Conservation (phyloP, 1,284 basidiomycete species). For the Ceratobasidium sp. region DNA sequence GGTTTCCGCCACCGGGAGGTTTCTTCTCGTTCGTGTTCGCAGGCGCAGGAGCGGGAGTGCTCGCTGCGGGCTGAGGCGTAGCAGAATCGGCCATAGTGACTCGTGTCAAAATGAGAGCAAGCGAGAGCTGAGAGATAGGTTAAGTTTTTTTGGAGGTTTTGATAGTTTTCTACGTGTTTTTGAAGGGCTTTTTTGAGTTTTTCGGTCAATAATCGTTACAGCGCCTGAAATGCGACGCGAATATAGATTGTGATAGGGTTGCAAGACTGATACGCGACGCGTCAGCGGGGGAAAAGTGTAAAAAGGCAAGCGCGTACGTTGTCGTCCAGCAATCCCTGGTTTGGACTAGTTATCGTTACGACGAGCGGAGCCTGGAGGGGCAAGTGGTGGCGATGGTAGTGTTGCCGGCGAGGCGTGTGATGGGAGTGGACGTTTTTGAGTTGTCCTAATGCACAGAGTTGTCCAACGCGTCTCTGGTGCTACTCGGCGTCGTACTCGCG, state of each 20-base stretch:
- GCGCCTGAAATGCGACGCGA: conserved; percentile 45
- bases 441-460: conserved; percentile 33
- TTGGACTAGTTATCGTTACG: conserved; percentile 37
- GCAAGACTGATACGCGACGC: conserved; percentile 33
- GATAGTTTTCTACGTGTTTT: conserved; percentile 67
- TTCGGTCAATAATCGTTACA: conserved; percentile 46
- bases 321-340: conserved; percentile 4
- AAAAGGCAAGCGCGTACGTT: conserved; percentile 8
- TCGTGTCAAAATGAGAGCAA: conserved; percentile 37
- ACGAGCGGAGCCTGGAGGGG: conserved; percentile 40
- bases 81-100: conserved; percentile 47
- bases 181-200: conserved; percentile 58
- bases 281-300: conserved; percentile 19
- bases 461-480: conserved; percentile 45
- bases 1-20: conserved; percentile 40
- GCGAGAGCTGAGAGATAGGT: conserved; percentile 48
- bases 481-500: conserved; percentile 38
- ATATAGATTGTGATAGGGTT: conserved; percentile 47
- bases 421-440: conserved; percentile 20
- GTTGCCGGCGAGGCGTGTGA: conserved; percentile 62
- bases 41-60: conserved; percentile 39
- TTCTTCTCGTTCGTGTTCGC: conserved; percentile 46
- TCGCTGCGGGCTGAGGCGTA: conserved; percentile 39
- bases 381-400: conserved; percentile 61
- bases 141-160: conserved; percentile 59